phyloP scores from a whole-genome alignment of 441 rosid genomes.

The Pelargonium citronellum region DNA sequence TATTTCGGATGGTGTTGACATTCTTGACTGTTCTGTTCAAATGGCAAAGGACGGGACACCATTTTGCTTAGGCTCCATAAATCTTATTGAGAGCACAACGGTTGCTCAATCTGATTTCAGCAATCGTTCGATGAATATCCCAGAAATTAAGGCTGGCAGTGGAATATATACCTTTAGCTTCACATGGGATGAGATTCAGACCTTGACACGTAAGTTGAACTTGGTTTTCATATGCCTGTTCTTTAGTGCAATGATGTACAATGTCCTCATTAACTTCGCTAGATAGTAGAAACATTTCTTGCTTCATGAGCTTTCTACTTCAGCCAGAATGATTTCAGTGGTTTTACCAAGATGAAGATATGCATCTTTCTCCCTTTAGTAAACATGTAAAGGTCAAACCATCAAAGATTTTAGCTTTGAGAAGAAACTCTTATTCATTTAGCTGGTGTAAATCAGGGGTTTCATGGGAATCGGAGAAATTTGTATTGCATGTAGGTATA shows the following conservation, averaged over 20 bases:
- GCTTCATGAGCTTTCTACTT: background rate
- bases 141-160: constrained; percentile 25
- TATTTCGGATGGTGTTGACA: constrained; percentile 34
- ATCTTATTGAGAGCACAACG: constrained; percentile 38
- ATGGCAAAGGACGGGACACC: constrained; percentile 42
- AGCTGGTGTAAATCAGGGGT: background rate
- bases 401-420: background rate
- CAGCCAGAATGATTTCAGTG: background rate
- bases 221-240: background rate
- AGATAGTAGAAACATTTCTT: background rate
- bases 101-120: constrained; percentile 33
- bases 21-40: constrained; percentile 51
- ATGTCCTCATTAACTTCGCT: background rate
- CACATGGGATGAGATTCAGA: constrained; percentile 35
- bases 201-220: constrained; percentile 40
- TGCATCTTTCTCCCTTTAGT: background rate
- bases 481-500: background rate
- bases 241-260: background rate
- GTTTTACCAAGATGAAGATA: background rate
- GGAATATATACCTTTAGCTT: constrained; percentile 45
- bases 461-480: background rate
- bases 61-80: constrained; percentile 40
- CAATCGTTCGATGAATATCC: constrained; percentile 24
- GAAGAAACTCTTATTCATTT: background rate
- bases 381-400: background rate